Conservation (phyloP, 2,329 filamentous ascomycete species). For the Aureobasidium sp. region DNA sequence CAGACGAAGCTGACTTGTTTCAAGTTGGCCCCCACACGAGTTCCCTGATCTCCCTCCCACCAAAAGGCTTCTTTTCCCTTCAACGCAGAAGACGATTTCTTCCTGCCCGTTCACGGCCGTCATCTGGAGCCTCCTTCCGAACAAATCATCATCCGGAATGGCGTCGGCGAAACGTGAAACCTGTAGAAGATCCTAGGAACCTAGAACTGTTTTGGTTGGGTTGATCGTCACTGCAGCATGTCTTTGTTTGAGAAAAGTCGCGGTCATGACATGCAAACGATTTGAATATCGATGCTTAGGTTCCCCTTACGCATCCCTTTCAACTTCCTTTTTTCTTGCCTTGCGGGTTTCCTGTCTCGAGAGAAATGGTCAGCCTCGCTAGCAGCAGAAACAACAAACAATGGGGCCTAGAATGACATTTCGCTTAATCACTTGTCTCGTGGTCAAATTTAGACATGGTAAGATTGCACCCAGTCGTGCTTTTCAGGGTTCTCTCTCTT, state of each 20-base stretch:
- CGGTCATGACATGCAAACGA: neutral
- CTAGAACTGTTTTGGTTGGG: neutral
- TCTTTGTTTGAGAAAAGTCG: neutral
- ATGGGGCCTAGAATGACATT: neutral
- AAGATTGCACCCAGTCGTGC: neutral
- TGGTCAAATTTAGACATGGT: neutral
- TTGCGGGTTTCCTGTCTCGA: neutral
- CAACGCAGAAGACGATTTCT: neutral
- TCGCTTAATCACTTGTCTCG: neutral
- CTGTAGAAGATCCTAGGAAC: neutral
- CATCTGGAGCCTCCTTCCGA: neutral
- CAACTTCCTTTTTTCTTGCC: neutral
- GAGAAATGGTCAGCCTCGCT: neutral
- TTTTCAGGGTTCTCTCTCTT: neutral
- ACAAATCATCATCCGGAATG: neutral
- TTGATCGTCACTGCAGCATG: neutral
- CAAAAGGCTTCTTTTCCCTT: neutral
- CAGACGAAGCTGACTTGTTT: neutral
- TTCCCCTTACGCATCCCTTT: neutral
- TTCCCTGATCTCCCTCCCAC: neutral
- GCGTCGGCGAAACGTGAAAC: neutral
- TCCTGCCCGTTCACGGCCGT: neutral
- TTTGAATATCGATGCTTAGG: neutral
- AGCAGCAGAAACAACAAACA: neutral
- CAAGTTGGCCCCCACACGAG: neutral